Evolutionary conservation across 129 eudicot genomes (phyloP), one percentile per base, ranked within the genome.

Genomic region (Calendula officinalis): DNA sequence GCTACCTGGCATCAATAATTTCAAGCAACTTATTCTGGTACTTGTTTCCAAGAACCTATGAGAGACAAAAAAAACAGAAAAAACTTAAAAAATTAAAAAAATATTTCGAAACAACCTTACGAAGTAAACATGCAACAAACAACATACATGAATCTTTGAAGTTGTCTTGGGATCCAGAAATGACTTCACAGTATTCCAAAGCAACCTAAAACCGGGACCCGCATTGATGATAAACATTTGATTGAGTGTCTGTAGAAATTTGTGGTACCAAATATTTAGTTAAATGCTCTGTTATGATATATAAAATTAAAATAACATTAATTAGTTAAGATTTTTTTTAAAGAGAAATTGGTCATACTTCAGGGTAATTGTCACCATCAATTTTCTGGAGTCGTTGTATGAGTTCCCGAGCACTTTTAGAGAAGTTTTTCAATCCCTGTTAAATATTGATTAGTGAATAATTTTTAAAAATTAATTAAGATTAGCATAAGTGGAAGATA

Each of bases 291-390:
- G 10, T 15, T 36, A 56, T 55, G 36, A 54, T 36, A 72, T 8
- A 54, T 35, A 14, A 57, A 34, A 62, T n/a, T n/a, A n/a, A n/a
- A n/a, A n/a, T n/a, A n/a, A n/a, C n/a, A 51, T 68, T 39, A 47
- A 47, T 32, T 8, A 52, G 22, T 57, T 55, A 74, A 56, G 55
- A 22, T 22, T 22, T 22, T 22, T 22, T 22, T n/a, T n/a, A n/a
- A n/a, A n/a, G n/a, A 47, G 36, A 55, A 8, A 66, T 36, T 36
- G 10, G 56, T 36, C 62, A 65, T 79, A 86, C 97, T 74, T 90
- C 97, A 58, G 97, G 97, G 71, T 90, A 90, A 68, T 90, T 90
- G 62, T 90, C 97, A 13, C 97, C 89, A 59, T 91, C 97, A 76
- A 87, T 82, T 84, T 87, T 91, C 76, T 91, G 98, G 53, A 91